A percentile compares a stretch with the other conserved stretches of the same genome.
Evolutionary conservation across 148 eudicot species (phyloP).

Genomic region (Rhododendron molle): DNA sequence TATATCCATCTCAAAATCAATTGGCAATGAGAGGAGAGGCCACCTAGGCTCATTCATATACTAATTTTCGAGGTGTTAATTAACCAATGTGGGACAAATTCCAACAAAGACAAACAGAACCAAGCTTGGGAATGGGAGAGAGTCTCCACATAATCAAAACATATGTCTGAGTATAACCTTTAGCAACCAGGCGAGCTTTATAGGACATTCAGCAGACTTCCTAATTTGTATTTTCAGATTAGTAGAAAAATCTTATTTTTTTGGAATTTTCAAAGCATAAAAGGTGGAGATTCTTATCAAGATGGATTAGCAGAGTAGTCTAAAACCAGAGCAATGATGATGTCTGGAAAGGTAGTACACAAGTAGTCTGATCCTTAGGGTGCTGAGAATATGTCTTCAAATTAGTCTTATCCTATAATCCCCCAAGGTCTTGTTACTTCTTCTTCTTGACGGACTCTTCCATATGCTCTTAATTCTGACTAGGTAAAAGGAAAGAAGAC

Average conservation of each 20-base stretch:
- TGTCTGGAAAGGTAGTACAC: background rate
- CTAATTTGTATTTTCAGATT: background rate
- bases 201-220: background rate
- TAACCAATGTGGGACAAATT: too few relatives aligned
- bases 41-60: too few relatives aligned
- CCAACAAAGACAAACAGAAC: too few relatives aligned
- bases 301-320: background rate
- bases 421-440: background rate
- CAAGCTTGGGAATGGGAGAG: too few relatives aligned
- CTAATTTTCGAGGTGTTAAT: too few relatives aligned
- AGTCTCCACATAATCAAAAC: too few relatives aligned
- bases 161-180: too few relatives aligned
- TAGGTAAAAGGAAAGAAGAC: background rate
- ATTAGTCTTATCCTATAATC: background rate
- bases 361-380: background rate
- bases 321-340: background rate
- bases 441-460: background rate
- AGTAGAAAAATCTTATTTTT: background rate
- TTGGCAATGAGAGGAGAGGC: too few relatives aligned
- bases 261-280: background rate
- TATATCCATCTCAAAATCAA: too few relatives aligned
- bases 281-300: background rate
- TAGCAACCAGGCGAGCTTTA: too few relatives aligned
- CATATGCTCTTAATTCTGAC: background rate
- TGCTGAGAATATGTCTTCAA: background rate